These are phyloP conservation scores for Trifolium subterraneum DNA, from an alignment of 306 rosid species.

Conservation along the genomic window DNA sequence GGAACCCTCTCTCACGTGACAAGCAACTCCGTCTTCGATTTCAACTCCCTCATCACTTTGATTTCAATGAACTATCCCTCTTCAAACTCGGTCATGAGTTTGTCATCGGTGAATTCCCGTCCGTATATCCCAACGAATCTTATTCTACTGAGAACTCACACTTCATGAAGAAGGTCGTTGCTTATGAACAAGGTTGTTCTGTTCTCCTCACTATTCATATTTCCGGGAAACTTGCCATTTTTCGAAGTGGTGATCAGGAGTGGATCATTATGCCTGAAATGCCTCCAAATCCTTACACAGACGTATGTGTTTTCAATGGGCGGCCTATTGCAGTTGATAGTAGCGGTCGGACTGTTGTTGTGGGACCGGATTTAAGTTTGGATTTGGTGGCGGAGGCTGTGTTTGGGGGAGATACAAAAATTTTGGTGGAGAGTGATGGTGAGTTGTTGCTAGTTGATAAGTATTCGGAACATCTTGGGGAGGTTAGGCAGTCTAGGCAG, in stretches of 20 bases:
- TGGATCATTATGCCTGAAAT: constrained; percentile 66
- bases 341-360: constrained; percentile 61
- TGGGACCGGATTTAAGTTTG: constrained; percentile 44
- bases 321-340: constrained; percentile 65
- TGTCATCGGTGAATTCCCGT: constrained; percentile 15
- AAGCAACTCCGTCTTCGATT: constrained; percentile 19
- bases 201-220: constrained; percentile 71
- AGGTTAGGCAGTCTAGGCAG: no score
- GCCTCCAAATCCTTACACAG: constrained; percentile 65
- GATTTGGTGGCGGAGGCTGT: constrained; percentile 60
- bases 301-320: constrained; percentile 56
- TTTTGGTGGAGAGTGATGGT: constrained; percentile 64
- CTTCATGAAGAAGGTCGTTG: constrained; percentile 69
- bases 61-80: constrained; percentile 43
- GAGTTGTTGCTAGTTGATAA: constrained; percentile 70
- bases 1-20: constrained; percentile 30
- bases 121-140: neutral
- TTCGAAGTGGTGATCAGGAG: constrained; percentile 50
- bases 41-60: constrained; percentile 51
- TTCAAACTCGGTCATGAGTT: constrained; percentile 49
- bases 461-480: neutral
- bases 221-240: constrained; percentile 73
- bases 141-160: constrained; percentile 28
- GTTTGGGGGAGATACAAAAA: constrained; percentile 85
- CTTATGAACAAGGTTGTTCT: constrained; percentile 6